phyloP scores from a whole-genome alignment of 805 yeast species.

The Henningerozyma blattae region DNA sequence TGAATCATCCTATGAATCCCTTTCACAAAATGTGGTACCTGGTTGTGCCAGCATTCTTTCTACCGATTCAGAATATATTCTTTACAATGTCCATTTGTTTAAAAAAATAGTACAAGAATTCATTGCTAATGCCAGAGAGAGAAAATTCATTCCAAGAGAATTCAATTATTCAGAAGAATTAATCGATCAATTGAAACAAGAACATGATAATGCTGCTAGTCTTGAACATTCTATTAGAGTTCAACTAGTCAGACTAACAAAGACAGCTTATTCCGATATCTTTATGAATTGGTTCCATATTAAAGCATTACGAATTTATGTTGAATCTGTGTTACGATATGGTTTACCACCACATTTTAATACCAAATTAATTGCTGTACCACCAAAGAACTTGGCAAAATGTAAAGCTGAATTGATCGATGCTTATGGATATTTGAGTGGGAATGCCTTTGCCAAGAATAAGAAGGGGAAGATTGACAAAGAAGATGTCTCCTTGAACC shows the following conservation, averaged over 20 bases:
- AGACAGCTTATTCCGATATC: slow-evolving; percentile 83
- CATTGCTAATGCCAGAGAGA: slow-evolving; percentile 61
- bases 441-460: slow-evolving; percentile 69
- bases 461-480: slow-evolving; percentile 47
- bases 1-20: slow-evolving; percentile 58
- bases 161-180: slow-evolving; percentile 73
- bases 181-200: slow-evolving; percentile 61
- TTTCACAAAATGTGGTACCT: slow-evolving; percentile 79
- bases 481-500: slow-evolving; percentile 58
- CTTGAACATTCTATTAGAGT: slow-evolving; percentile 61
- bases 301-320: slow-evolving; percentile 75
- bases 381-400: slow-evolving; percentile 36
- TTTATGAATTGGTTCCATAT: slow-evolving; percentile 83
- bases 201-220: slow-evolving; percentile 63
- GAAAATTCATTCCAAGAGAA: slow-evolving; percentile 87
- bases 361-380: slow-evolving; percentile 34
- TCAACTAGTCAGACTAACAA: slow-evolving; percentile 72
- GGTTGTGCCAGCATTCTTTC: slow-evolving; percentile 66
- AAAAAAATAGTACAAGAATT: slow-evolving; percentile 68
- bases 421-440: slow-evolving; percentile 83
- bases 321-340: slow-evolving; percentile 87
- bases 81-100: slow-evolving; percentile 76
- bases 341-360: slow-evolving; percentile 92
- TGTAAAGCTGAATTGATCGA: slow-evolving; percentile 60
- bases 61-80: slow-evolving; percentile 58